Conservation (phyloP, 108 stramenopile genomes). For the Aurantiochytrium sp. region DNA sequence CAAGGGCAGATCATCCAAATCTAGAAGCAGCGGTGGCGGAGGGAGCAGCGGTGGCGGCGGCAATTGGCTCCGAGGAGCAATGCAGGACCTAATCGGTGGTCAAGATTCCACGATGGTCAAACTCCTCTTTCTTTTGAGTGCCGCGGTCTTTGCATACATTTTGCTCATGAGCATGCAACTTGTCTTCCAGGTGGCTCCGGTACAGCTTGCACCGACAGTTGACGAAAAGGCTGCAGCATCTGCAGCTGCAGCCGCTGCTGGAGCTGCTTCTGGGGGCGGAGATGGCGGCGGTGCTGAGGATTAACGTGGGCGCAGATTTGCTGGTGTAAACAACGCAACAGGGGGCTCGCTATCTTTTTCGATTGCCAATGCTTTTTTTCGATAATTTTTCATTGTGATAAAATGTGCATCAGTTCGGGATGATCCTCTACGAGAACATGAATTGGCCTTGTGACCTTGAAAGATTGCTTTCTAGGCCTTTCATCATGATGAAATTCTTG, state of each 20-base stretch:
- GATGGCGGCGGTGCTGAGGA: not conserved
- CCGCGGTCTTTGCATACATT: not conserved
- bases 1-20: not conserved
- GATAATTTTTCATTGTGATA: too few species aligned
- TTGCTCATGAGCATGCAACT: not conserved
- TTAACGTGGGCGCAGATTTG: not conserved
- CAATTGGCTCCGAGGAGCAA: not conserved
- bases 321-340: not conserved
- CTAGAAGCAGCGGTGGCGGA: not conserved
- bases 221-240: not conserved
- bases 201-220: not conserved
- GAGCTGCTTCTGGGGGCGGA: not conserved
- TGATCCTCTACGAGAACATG: too few species aligned
- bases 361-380: not conserved
- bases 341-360: not conserved
- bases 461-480: too few species aligned
- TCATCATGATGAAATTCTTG: too few species aligned
- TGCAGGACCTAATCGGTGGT: not conserved
- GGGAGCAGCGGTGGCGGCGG: not conserved
- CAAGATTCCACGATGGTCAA: not conserved
- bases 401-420: too few species aligned
- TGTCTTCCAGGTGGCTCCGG: not conserved
- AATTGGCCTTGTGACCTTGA: too few species aligned
- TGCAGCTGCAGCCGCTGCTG: not conserved
- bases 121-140: not conserved